Evolutionary conservation across 2,329 filamentous ascomycete species (phyloP), one percentile per base, ranked within the genome.

Genomic region (Penicillium janthinellum): DNA sequence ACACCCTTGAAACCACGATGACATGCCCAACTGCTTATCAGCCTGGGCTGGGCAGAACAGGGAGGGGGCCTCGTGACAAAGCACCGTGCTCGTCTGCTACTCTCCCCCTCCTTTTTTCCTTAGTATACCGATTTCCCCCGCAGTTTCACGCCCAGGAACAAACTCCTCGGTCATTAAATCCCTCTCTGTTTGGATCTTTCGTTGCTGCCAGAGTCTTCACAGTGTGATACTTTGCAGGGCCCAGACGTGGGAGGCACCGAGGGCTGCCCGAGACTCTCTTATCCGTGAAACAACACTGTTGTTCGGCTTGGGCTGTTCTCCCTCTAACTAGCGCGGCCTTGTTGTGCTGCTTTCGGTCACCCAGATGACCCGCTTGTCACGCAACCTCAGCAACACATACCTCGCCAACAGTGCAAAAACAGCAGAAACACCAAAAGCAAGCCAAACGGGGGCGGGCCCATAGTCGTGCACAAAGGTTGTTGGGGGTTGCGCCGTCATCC

Each of bases 361-460:
- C 58, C 58, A 64, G 57, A 64, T 62, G 64, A 66, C 59, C 63
- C 63, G 60, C 59, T 61, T 49, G 48, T 66, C 66, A 67, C 58
- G 61, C 63, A 67, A 64, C 57, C 37, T 62, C 64, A 63, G 57
- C 38, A 42, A 35, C 34, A 22, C 17, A 22, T 28, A 25, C 35
- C 34, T 31, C 8, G 31, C 31, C 31, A 31, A 31, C 31, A 31
- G 31, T 31, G 31, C 31, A 31, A 31, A 10, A 51, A 25, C 3
- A 20, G 20, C 25, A n/a, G 28, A 28, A 12, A 11, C 5, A 12
- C 20, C 12, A 35, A 35, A 37, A 22, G 7, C 8, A 50, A 38
- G 48, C 17, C 4, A 20, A 11, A 37, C 35, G 20, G 48, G 48
- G 28, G n/a, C 31, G n/a, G 48, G 48, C 28, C 34, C 34, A 5